A percentile compares a stretch with the other conserved stretches of the same genome.
These are phyloP conservation scores for Saccharomycopsis synnaedendra DNA, from an alignment of 805 yeast genomes.

Conservation along the genomic window DNA sequence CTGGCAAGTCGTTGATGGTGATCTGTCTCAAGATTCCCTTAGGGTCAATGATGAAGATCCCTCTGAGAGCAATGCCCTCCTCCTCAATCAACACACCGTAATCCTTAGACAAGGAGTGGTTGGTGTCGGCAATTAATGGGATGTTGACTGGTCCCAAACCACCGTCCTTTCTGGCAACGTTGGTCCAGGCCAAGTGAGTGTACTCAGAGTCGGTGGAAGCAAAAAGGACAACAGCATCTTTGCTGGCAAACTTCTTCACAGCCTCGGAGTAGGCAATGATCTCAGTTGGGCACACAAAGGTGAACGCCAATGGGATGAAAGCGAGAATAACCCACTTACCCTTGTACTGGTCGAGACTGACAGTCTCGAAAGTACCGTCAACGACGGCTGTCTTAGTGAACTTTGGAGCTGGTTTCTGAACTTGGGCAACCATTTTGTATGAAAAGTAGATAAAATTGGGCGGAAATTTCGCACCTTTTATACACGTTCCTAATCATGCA, in stretches of 20 bases:
- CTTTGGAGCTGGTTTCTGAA: conserved; percentile 93
- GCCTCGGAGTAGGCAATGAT: conserved; percentile 98
- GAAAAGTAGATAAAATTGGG: background rate
- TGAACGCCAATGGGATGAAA: conserved; percentile 97
- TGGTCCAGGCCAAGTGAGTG: conserved; percentile 97
- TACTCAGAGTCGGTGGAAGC: conserved; percentile 99
- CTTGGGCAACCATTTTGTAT: conserved; percentile 69
- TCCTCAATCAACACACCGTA: conserved; percentile 97
- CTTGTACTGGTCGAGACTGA: conserved; percentile 87
- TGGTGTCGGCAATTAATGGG: conserved; percentile 93
- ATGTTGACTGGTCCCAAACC: conserved; percentile 93
- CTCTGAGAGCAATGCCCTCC: conserved; percentile 95
- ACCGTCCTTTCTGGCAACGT: conserved; percentile 92
- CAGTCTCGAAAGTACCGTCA: conserved; percentile 92
- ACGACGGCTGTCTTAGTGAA: conserved; percentile 97
- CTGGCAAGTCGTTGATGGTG: conserved; percentile 98
- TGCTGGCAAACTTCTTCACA: conserved; percentile 74
- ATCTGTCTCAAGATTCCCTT: conserved; percentile 89
- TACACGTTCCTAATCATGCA: too few species aligned
- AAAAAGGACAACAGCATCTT: conserved; percentile 80
- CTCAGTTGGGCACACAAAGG: conserved; percentile 99
- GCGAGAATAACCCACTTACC: conserved; percentile 98
- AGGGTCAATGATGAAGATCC: conserved; percentile 96
- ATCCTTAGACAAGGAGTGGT: conserved; percentile 88
- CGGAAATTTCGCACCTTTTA: too few species aligned